phyloP scores from a whole-genome alignment of 257 asterid species.

The Solanum raphanifolium region DNA sequence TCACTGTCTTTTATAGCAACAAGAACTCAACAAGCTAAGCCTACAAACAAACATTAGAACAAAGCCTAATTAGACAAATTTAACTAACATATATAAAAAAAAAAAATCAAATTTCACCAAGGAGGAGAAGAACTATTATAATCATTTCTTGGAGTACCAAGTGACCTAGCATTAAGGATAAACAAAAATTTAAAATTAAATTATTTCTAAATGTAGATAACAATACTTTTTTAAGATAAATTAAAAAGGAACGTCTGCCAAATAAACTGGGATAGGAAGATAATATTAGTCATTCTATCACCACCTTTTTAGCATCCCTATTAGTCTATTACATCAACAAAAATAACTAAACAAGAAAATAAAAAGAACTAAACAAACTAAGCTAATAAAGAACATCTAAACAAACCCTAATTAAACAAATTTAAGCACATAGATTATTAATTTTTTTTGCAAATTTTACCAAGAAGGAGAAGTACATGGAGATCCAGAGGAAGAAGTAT shows the following conservation, averaged over 20 bases:
- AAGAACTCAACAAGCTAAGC: too few species aligned
- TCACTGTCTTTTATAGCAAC: too few species aligned
- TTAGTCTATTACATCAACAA: background rate
- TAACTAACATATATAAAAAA: too few species aligned
- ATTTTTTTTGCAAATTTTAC: conserved; percentile 7
- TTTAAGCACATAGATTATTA: background rate
- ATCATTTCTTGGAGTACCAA: conserved; percentile 21
- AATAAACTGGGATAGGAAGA: background rate
- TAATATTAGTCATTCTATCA: background rate
- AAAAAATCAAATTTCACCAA: conserved; percentile 16
- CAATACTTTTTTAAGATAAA: background rate
- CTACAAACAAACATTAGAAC: too few species aligned
- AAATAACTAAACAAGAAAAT: background rate
- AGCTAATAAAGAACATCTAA: background rate
- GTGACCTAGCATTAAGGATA: background rate
- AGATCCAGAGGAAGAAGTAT: conserved; percentile 28
- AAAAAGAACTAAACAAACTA: background rate
- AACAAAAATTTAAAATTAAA: too few species aligned
- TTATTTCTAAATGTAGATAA: too few species aligned
- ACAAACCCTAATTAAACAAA: background rate
- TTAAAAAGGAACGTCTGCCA: background rate
- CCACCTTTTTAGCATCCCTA: background rate
- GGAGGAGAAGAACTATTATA: conserved; percentile 32
- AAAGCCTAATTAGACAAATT: too few species aligned
- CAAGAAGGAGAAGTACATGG: conserved; percentile 47